Conservation (phyloP, 2,329 filamentous ascomycete species). For the Xylariaceae sp. region DNA sequence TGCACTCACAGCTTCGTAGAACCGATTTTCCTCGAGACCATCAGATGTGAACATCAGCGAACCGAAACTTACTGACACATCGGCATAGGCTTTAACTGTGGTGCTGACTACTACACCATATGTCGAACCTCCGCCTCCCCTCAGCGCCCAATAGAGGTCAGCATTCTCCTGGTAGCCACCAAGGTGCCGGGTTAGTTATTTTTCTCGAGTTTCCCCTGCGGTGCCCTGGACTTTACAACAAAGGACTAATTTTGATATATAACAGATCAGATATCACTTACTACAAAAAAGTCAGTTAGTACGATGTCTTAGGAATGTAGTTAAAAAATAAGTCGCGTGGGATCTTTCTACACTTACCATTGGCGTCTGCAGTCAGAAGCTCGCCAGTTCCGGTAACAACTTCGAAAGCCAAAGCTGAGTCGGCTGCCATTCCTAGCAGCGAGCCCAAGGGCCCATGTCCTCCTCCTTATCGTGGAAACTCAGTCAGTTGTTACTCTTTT, state of each 20-base stretch:
- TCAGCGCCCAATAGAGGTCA: conserved; percentile 63
- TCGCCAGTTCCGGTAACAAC: conserved; percentile 51
- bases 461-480: conserved; percentile 29
- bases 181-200: no score
- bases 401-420: conserved; percentile 55
- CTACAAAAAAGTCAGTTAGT: no score
- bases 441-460: conserved; percentile 54
- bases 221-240: no score
- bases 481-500: no score
- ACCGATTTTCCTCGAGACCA: background rate
- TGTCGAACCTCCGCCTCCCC: conserved; percentile 56
- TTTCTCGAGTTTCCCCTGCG: no score
- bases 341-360: no score
- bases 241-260: no score
- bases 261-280: no score
- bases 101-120: conserved; percentile 57
- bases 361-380: conserved; percentile 44
- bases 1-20: background rate
- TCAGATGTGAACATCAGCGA: conserved; percentile 40
- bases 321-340: no score
- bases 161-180: no score
- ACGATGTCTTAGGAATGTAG: no score
- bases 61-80: conserved; percentile 41
- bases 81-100: conserved; percentile 50
- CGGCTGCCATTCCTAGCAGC: conserved; percentile 54